Evolutionary conservation across 2,329 filamentous ascomycete species (phyloP).

Genomic region (Xylariaceae sp.): DNA sequence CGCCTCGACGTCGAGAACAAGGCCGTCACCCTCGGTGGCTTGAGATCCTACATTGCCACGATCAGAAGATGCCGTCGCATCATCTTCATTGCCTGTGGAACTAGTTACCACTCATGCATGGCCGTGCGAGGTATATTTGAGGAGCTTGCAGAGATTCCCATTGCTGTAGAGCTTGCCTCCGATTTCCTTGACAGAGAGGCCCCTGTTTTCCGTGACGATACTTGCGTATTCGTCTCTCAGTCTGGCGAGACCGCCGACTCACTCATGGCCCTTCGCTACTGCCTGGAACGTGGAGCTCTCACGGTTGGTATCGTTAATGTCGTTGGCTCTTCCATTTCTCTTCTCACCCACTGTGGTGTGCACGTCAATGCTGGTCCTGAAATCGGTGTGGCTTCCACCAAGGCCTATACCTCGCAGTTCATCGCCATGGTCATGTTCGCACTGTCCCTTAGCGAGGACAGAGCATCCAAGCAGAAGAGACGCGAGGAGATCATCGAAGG

Average conservation of each 20-base stretch:
- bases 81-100: constrained; percentile 98
- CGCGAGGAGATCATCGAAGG: constrained; percentile 96
- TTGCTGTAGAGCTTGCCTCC: constrained; percentile 92
- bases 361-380: constrained; percentile 99
- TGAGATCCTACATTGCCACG: constrained; percentile 92
- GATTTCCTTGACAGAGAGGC: constrained; percentile 97
- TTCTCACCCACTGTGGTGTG: constrained; percentile 98
- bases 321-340: constrained; percentile 95
- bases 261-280: constrained; percentile 94
- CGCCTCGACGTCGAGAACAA: constrained; percentile 92
- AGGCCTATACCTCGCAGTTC: constrained; percentile 99
- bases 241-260: constrained; percentile 98
- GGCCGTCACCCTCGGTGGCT: constrained; percentile 89
- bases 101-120: constrained; percentile 99
- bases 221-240: constrained; percentile 97
- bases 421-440: constrained; percentile 99
- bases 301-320: constrained; percentile 99
- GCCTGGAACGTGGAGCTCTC: constrained; percentile 91
- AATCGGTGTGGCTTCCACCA: constrained; percentile 98
- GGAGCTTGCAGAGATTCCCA: constrained; percentile 96
- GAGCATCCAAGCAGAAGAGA: constrained; percentile 86
- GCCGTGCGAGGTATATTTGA: constrained; percentile 97
- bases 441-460: constrained; percentile 91
- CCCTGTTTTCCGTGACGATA: constrained; percentile 98
- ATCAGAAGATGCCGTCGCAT: constrained; percentile 95